Percentiles rank a stretch among this genome's conserved stretches.
Evolutionary conservation across 768 basidiomycete genomes (phyloP).

Genomic region (Leccinum ochraceum): DNA sequence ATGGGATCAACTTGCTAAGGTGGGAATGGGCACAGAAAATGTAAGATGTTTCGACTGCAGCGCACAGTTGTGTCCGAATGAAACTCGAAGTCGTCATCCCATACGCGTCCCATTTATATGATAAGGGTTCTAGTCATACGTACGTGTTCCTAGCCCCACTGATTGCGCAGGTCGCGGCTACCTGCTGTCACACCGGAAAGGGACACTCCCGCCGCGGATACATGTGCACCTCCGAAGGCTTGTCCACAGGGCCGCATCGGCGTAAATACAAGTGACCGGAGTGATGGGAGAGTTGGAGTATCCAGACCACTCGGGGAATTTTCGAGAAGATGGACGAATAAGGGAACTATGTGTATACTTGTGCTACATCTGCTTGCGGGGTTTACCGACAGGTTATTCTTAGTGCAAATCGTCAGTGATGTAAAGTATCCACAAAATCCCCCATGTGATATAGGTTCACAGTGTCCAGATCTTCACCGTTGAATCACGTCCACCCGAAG

Average conservation of each 20-base stretch:
- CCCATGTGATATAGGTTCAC: slow-evolving; percentile 38
- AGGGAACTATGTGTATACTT: no score
- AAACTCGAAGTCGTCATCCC: neutral
- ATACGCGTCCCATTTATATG: neutral
- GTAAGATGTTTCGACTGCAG: neutral
- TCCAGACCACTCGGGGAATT: neutral
- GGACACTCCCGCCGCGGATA: neutral
- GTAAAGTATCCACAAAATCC: slow-evolving; percentile 16
- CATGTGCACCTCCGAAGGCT: no score
- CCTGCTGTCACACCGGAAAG: neutral
- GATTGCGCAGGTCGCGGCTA: neutral
- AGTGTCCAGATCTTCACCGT: slow-evolving; percentile 92
- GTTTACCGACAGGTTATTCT: slow-evolving; percentile 21
- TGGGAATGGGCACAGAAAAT: no score
- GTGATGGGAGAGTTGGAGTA: neutral
- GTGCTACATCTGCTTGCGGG: neutral
- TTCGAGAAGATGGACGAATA: no score
- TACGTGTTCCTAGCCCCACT: neutral
- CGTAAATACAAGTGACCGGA: neutral
- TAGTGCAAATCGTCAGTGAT: slow-evolving; percentile 15
- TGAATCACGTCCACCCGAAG: slow-evolving; percentile 87
- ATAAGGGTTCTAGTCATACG: neutral
- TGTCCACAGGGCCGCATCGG: neutral
- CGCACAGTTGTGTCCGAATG: neutral
- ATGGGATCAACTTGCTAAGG: neutral